Evolutionary conservation across 2,329 filamentous ascomycete species (phyloP).

Genomic region (Aulographum hederae): DNA sequence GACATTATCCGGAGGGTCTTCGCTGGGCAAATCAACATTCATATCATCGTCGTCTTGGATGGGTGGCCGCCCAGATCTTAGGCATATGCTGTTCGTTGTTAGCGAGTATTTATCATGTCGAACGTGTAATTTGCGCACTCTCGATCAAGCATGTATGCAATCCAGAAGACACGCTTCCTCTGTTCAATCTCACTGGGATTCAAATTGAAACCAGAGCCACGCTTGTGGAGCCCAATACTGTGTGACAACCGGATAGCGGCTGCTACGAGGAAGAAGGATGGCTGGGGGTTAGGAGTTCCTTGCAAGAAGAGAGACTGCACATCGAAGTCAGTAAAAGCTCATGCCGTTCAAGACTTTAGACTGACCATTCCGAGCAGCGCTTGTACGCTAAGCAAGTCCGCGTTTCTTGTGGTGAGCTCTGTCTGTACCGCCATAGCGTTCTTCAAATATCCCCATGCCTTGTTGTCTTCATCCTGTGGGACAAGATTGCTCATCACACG

Average conservation of each 20-base stretch:
- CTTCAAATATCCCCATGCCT: constrained; percentile 90
- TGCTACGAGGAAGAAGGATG: constrained; percentile 77
- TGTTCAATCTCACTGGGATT: constrained; percentile 92
- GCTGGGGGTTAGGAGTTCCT: constrained; percentile 91
- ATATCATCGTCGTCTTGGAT: constrained; percentile 67
- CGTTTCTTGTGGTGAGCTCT: constrained; percentile 89
- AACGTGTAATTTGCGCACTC: constrained; percentile 40
- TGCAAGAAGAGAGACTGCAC: constrained; percentile 69
- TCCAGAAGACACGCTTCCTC: constrained; percentile 61
- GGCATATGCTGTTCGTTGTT: constrained; percentile 33
- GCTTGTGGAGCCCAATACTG: constrained; percentile 88
- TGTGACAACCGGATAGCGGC: constrained; percentile 82
- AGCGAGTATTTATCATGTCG: constrained; percentile 5
- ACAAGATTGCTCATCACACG: constrained; percentile 92
- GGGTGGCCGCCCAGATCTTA: constrained; percentile 53
- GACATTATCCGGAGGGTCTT: constrained; percentile 78
- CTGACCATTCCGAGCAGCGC: constrained; percentile 71
- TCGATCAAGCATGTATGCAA: constrained; percentile 56
- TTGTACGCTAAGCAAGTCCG: constrained; percentile 86
- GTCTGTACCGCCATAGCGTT: constrained; percentile 89
- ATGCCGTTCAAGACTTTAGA: neutral
- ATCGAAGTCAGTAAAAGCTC: no score
- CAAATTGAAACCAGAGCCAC: constrained; percentile 78
- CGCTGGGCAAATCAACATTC: constrained; percentile 89
- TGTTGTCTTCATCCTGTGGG: constrained; percentile 77